A percentile compares a stretch with the other conserved stretches of the same genome.
These are phyloP conservation scores for Aspergillus kassunensis DNA, from an alignment of 495 filamentous ascomycete genomes.

Conservation along the genomic window DNA sequence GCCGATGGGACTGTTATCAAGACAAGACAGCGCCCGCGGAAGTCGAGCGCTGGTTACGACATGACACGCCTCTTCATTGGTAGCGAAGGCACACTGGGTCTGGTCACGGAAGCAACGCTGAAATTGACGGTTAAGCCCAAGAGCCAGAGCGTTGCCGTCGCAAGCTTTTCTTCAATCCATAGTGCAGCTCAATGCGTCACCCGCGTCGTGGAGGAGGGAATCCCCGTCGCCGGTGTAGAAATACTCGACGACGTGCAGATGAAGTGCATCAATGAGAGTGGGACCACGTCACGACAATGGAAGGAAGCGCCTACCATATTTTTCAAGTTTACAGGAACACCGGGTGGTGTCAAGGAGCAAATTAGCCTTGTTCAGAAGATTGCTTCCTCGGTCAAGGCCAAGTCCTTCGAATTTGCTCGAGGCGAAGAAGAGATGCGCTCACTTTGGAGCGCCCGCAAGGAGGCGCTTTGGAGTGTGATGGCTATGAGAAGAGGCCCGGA, in stretches of 20 bases:
- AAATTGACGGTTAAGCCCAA: constrained; percentile 61
- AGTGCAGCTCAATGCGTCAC: constrained; percentile 58
- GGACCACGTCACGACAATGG: constrained; percentile 52
- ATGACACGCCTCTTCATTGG: constrained; percentile 61
- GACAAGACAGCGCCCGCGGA: constrained; percentile 60
- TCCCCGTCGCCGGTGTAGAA: constrained; percentile 61
- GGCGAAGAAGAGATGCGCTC: constrained; percentile 53
- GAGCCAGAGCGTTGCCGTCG: constrained; percentile 59
- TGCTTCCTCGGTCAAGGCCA: constrained; percentile 43
- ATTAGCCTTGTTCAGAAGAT: constrained; percentile 53
- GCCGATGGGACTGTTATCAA: constrained; percentile 64
- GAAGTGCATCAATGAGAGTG: constrained; percentile 59
- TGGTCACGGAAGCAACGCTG: constrained; percentile 61
- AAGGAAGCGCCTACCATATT: constrained; percentile 60
- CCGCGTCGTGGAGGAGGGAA: constrained; percentile 56
- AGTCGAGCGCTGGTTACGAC: constrained; percentile 65
- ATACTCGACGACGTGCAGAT: constrained; percentile 65
- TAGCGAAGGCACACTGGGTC: constrained; percentile 61
- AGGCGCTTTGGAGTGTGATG: constrained; percentile 58
- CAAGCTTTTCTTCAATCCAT: constrained; percentile 54
- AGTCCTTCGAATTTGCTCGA: constrained; percentile 58
- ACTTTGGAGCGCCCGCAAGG: constrained; percentile 60
- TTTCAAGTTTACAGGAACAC: constrained; percentile 64
- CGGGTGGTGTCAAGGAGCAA: constrained; percentile 55
- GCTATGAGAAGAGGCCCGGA: constrained; percentile 50